These are phyloP conservation scores for Prunus mongolica DNA, from an alignment of 306 rosid species.

Conservation along the genomic window DNA sequence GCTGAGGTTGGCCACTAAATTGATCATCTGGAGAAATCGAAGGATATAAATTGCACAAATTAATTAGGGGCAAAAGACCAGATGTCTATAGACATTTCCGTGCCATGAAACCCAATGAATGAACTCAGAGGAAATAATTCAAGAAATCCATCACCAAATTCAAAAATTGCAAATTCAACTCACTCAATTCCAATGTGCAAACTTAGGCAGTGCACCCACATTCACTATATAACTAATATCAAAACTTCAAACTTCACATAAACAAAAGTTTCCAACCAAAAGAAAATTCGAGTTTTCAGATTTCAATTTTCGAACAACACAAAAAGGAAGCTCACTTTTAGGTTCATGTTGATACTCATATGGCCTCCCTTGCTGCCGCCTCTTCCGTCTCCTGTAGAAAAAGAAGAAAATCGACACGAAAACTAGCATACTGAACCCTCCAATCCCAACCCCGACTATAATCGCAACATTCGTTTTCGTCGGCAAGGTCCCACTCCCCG, in stretches of 20 bases:
- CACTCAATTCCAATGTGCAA: too few species aligned
- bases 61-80: neutral
- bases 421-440: conserved; percentile 30
- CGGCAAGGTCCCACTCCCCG: neutral
- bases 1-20: conserved; percentile 28
- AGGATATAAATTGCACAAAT: conserved; percentile 4
- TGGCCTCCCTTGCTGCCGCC: conserved; percentile 10
- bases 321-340: conserved; percentile 19
- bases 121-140: too few species aligned
- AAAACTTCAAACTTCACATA: neutral
- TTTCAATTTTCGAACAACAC: neutral
- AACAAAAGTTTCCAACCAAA: neutral
- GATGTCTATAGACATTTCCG: neutral
- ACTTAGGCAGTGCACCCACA: too few species aligned
- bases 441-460: conserved; percentile 30
- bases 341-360: conserved; percentile 9
- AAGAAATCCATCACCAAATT: too few species aligned
- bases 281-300: neutral
- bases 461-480: conserved; percentile 4
- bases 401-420: conserved; percentile 23
- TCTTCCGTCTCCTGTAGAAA: conserved; percentile 20
- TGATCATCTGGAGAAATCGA: conserved; percentile 34
- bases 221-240: neutral
- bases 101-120: too few species aligned
- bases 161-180: too few species aligned